Base-by-base conservation (phyloP, 495 filamentous ascomycete species). In the Friedmanniomyces endolithicus region DNA sequence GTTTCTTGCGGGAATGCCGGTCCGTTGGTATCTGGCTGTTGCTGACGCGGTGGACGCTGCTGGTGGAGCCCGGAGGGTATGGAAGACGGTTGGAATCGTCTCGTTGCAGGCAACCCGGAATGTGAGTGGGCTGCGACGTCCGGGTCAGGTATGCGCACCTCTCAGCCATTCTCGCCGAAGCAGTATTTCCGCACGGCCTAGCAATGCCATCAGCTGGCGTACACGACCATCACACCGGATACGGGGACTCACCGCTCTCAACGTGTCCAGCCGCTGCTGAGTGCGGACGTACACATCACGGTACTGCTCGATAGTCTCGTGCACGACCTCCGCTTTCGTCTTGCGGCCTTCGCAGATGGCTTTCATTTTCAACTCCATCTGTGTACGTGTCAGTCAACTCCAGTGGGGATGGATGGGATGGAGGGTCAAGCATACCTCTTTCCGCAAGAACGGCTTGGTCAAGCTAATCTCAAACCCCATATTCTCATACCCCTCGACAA, bases 371-470 rank as follows among this genome's bases (percentile, higher is more conserved):
- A 84, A 68, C 68, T 98, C 92, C 88, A 94, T 95, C 73, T 74
- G 54, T 23, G 47, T 19, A 50, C n/a, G 19, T 43, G 60, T 65
- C 55, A 55, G 41, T 29, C 7, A 25, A 56, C 37, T n/a, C n/a
- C 2, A 27, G 19, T 23, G 17, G 7, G 41, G 29, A 52, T 3
- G 2, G 9, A 9, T 19, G 11, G 14, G 8, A 44, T 7, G 20
- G 16, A 6, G 19, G n/a, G 48, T 35, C 11, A 44, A 31, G 48
- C 66, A 59, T 61, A 72, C 70, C 65, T 98, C 90, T 68, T 98
- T 97, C 24, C 92, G 80, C 40, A 98, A 72, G 66, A 97, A 97
- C n/a, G 92, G 92, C 68, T 98, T 98, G 63, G 87, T 85, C 16
- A 98, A 76, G 53, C 86, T 94, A 19, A 83, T 89, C 48, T 94